Evolutionary conservation across 345 rosid genomes (phyloP), one percentile per base, ranked within the genome.

Genomic region (Syzygium aqueum): DNA sequence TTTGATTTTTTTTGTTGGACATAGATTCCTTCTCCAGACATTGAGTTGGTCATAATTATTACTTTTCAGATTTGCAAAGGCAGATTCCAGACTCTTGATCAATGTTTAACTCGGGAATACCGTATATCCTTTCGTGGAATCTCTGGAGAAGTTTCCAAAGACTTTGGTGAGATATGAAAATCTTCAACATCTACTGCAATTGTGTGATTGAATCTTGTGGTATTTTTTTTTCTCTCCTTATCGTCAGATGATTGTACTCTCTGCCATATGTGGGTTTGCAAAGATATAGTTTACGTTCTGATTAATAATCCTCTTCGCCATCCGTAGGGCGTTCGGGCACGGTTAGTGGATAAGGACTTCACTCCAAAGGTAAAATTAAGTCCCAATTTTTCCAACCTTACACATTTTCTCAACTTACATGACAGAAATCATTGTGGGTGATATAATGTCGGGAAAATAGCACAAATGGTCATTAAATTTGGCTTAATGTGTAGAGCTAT

Each of bases 271-370:
- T 28, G 22, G 77, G 77, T 7, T 54, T 65, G 11, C 43, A 65
- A 15, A 46, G 22, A 84, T 77, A 7, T 43, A 23, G 46, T 6
- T 85, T 21, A 2, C 5, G 67, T 88, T 63, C 77, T 30, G 1
- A 28, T 63, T 3, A 28, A 63, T 28, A 63, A 9, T 63, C 2
- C 77, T 28, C 21, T 14, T 63, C 7, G 77, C 77, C 5, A 2
- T 84, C n/a, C 27, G 51, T 84, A 96, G 99, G 99, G 99, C 87
- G 92, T 95, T 73, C 93, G 97, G 3, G 96, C 99, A 51, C 92
- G 94, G 37, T 90, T 97, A 82, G 92, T 96, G 87, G 98, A 97
- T 84, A 97, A 93, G 89, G 99, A 97, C 89, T 97, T 96, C 88
- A 93, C 98, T 90, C 99, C 99, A 84, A 94, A 97, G 99, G 98